A percentile compares a stretch with the other conserved stretches of the same genome.
phyloP scores from a whole-genome alignment of 225 moss, liverwort and hornwort genomes.

The Thuidium tamariscinum region DNA sequence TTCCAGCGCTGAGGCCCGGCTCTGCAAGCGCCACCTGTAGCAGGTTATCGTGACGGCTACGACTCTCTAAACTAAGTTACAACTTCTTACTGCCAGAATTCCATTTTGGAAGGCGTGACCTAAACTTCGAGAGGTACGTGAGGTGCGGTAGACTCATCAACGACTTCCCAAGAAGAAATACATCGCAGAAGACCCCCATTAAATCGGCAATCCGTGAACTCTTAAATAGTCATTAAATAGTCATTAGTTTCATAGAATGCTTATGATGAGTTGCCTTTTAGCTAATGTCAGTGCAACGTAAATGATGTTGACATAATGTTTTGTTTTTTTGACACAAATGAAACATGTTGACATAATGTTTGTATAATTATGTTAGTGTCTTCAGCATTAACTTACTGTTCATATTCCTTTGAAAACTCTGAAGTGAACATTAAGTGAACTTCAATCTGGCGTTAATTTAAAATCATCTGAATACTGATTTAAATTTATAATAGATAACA shows the following conservation, averaged over 20 bases:
- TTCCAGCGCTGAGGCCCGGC: constrained; percentile 12
- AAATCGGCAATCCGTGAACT: not conserved
- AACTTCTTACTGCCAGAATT: not conserved
- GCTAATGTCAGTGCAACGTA: not conserved
- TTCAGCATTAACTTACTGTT: not conserved
- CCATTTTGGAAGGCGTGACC: not conserved
- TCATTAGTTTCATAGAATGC: not conserved
- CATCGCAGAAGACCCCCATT: not conserved
- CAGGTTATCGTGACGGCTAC: constrained; percentile 10
- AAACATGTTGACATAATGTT: too few relatives aligned
- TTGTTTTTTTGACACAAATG: too few relatives aligned
- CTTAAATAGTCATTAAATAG: not conserved
- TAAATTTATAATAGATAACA: not conserved
- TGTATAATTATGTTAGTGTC: not conserved
- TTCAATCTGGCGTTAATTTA: not conserved
- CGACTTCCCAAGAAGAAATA: not conserved
- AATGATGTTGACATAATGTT: too few relatives aligned
- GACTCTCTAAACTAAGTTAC: not conserved
- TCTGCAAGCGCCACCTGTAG: constrained; percentile 42
- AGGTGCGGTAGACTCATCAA: not conserved
- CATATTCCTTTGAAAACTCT: not conserved
- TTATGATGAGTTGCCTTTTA: not conserved
- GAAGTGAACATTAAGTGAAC: not conserved
- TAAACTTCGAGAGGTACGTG: not conserved
- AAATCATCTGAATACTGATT: not conserved